A percentile compares a stretch with the other conserved stretches of the same genome.
phyloP scores from a whole-genome alignment of 495 filamentous ascomycete genomes.

The Penicillium malachiteum region DNA sequence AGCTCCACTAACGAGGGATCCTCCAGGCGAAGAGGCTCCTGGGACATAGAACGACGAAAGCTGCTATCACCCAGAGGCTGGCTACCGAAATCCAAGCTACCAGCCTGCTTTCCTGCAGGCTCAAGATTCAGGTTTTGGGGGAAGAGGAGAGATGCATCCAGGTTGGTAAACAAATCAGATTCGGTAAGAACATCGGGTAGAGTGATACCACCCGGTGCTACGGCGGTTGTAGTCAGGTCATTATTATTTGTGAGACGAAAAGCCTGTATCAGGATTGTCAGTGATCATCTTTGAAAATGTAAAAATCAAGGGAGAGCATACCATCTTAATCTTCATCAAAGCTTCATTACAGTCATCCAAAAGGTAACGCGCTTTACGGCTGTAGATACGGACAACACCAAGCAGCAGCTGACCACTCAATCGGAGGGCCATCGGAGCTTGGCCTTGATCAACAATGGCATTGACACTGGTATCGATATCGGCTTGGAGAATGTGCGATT shows the following conservation, averaged over 20 bases:
- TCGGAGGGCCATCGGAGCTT: conserved; percentile 92
- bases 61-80: conserved; percentile 68
- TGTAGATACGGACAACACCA: conserved; percentile 96
- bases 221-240: conserved; percentile 69
- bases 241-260: conserved; percentile 78
- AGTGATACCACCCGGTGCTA: conserved; percentile 66
- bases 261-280: conserved; percentile 53
- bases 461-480: conserved; percentile 90
- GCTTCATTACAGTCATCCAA: conserved; percentile 97
- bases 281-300: background rate
- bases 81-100: conserved; percentile 58
- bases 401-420: conserved; percentile 91
- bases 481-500: conserved; percentile 87
- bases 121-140: conserved; percentile 62
- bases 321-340: conserved; percentile 97
- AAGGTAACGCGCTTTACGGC: conserved; percentile 91
- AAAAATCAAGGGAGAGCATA: conserved; percentile 31
- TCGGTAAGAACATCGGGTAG: conserved; percentile 88
- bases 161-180: conserved; percentile 74
- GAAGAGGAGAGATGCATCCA: conserved; percentile 72
- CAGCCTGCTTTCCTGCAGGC: conserved; percentile 57
- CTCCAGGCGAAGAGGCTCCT: conserved; percentile 49
- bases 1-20: conserved; percentile 52
- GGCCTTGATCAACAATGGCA: conserved; percentile 89
- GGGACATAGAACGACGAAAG: conserved; percentile 48